phyloP scores from a whole-genome alignment of 768 basidiomycete genomes.

The Goffeauzyma gilvescens region DNA sequence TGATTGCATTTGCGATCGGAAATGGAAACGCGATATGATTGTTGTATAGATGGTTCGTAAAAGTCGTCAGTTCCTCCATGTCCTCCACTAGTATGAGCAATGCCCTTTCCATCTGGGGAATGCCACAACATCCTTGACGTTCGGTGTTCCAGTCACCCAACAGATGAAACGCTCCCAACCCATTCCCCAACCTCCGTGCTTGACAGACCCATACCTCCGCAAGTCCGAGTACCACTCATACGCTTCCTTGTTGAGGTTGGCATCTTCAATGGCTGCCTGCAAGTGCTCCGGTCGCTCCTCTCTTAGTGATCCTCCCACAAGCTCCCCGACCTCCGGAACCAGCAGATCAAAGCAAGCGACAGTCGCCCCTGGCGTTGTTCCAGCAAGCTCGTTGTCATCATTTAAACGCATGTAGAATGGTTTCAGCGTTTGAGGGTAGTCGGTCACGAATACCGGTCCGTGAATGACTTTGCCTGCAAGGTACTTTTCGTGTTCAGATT shows the following conservation, averaged over 20 bases:
- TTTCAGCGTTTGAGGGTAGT: slow-evolving; percentile 66
- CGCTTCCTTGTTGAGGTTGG: slow-evolving; percentile 35
- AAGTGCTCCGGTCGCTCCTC: slow-evolving; percentile 29
- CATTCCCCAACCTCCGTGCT: slow-evolving; percentile 89
- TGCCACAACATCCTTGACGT: slow-evolving; percentile 78
- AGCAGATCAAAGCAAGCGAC: slow-evolving; percentile 94
- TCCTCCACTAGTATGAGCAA: slow-evolving; percentile 21
- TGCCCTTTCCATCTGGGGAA: slow-evolving; percentile 60
- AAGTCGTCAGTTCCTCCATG: no score
- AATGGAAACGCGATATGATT: no score
- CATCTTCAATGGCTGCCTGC: slow-evolving; percentile 36
- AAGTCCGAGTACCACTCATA: slow-evolving; percentile 56
- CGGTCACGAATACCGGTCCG: slow-evolving; percentile 75
- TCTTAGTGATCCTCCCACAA: slow-evolving; percentile 77
- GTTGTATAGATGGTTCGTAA: no score
- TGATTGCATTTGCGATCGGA: no score
- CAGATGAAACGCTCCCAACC: slow-evolving; percentile 81
- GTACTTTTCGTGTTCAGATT: slow-evolving; percentile 86
- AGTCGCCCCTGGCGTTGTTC: slow-evolving; percentile 31
- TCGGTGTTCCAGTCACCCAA: slow-evolving; percentile 71
- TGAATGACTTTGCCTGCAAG: slow-evolving; percentile 49
- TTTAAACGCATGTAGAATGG: slow-evolving; percentile 81
- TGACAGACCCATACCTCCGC: slow-evolving; percentile 62
- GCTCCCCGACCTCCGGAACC: slow-evolving; percentile 69
- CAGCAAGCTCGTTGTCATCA: background rate